Evolutionary conservation across 2,329 filamentous ascomycete genomes (phyloP), one percentile per base, ranked within the genome.

Genomic region (Pseudogymnoascus sp.): DNA sequence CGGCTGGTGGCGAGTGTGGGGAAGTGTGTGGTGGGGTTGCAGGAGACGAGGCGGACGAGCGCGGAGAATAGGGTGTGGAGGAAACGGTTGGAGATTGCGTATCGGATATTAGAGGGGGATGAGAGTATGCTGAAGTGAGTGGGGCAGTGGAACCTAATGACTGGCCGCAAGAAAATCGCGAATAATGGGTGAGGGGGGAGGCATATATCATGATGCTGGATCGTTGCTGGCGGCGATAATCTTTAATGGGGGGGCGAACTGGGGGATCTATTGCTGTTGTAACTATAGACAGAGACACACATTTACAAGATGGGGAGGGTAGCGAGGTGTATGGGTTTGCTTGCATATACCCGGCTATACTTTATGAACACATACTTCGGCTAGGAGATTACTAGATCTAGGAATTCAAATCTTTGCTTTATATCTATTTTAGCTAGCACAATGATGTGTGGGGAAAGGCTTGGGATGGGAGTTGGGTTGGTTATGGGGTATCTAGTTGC

Each of bases 31-130:
- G 71, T 87, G 7, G 83, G 80, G 31, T 68, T 88, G 65, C 78
- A 82, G 63, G 79, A 88, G 75, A 75, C 79, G 60, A 78, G 83
- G 66, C 76, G 76, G 66, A 75, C 81, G 63, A 80, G 80, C 68
- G 75, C 83, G 65, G 83, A 90, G 67, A 82, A 81, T 59, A 80
- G 86, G 62, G 79, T 88, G 64, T 86, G 89, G 73, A 80, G 91
- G 64, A 79, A 88, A 66, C 81, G 89, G 67, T 81, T 96, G 60
- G 90, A 96, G 67, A 84, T 86, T 61, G 92, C 91, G 4, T 85
- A 87, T 64, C 81, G 84, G 61, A 82, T 90, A 3, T 78, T 96
- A 31, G 90, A 93, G 67, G 90, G 90, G 4, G 77, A 86, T 64
- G 81, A 87, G 66, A 80, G 79, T 55, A 69, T 61, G 64, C 65